Conservation (phyloP, 2,329 filamentous ascomycete genomes). For the Dactylellina parvicollis region DNA sequence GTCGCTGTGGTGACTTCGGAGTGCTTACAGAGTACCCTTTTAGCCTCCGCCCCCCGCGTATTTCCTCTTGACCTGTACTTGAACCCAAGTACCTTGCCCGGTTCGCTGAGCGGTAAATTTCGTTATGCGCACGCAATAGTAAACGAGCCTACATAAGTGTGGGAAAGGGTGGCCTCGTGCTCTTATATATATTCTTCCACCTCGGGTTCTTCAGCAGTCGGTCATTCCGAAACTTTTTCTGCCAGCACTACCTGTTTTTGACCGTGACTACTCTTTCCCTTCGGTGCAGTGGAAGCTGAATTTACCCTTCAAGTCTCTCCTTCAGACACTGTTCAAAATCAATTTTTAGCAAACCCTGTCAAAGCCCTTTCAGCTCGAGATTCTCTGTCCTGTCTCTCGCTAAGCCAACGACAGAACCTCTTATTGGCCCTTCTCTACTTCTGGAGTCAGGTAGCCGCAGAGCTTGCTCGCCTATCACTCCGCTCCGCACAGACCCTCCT, state of each 20-base stretch:
- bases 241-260: slow-evolving; percentile 47
- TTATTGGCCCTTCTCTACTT: slow-evolving; percentile 46
- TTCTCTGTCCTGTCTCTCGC: slow-evolving; percentile 42
- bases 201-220: slow-evolving; percentile 52
- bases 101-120: slow-evolving; percentile 52
- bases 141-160: slow-evolving; percentile 47
- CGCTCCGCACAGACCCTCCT: slow-evolving; percentile 54
- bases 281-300: slow-evolving; percentile 21
- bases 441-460: slow-evolving; percentile 52
- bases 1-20: slow-evolving; percentile 36
- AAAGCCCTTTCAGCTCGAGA: slow-evolving; percentile 48
- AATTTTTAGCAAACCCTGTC: slow-evolving; percentile 29
- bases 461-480: slow-evolving; percentile 54
- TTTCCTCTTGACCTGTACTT: slow-evolving; percentile 44
- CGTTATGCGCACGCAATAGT: slow-evolving; percentile 51
- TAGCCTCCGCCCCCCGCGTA: slow-evolving; percentile 48
- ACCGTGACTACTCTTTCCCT: slow-evolving; percentile 43
- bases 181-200: slow-evolving; percentile 50
- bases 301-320: slow-evolving; percentile 48
- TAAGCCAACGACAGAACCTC: slow-evolving; percentile 35
- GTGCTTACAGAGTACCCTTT: slow-evolving; percentile 48
- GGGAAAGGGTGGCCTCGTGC: slow-evolving; percentile 52
- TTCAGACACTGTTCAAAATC: slow-evolving; percentile 40
- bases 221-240: slow-evolving; percentile 51
- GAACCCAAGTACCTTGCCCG: slow-evolving; percentile 49